A percentile compares a stretch with the other conserved stretches of the same genome.
Conservation (phyloP, 371 early-diverging fungal genomes). For the Rhizopus arrhizus region DNA sequence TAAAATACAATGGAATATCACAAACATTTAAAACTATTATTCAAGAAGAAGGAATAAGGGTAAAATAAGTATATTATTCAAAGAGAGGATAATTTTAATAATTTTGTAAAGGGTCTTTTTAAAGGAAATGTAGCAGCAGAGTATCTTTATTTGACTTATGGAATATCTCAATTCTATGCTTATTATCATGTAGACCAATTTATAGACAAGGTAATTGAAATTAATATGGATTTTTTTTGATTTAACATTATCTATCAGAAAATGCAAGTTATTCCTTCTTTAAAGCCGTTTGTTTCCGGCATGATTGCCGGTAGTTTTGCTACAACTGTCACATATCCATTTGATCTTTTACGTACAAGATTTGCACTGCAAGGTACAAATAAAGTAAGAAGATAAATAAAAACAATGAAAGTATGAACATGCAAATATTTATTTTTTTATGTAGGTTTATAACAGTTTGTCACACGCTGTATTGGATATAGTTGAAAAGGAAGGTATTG, state of each 20-base stretch:
- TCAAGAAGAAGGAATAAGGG: slow-evolving; percentile 67
- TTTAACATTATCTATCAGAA: slow-evolving; percentile 3
- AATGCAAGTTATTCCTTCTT: slow-evolving; percentile 33
- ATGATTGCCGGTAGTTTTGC: slow-evolving; percentile 79
- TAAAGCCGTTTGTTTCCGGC: slow-evolving; percentile 67
- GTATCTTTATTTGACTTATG: slow-evolving; percentile 87
- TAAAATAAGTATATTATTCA: slow-evolving; percentile 24
- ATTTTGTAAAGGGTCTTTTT: slow-evolving; percentile 72
- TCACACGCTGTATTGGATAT: slow-evolving; percentile 66
- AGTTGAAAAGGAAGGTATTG: slow-evolving; percentile 66
- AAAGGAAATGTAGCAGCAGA: slow-evolving; percentile 94
- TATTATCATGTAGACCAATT: slow-evolving; percentile 58
- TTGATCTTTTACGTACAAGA: slow-evolving; percentile 91
- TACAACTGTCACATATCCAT: slow-evolving; percentile 86
- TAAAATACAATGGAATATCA: slow-evolving; percentile 57
- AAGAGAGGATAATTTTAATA: not conserved
- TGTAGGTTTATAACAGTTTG: too few species aligned
- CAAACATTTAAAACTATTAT: slow-evolving; percentile 56
- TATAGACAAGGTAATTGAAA: slow-evolving; percentile 31
- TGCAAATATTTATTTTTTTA: too few species aligned
- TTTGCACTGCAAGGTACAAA: slow-evolving; percentile 81
- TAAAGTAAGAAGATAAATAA: slow-evolving; percentile 35
- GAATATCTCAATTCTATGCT: slow-evolving; percentile 83
- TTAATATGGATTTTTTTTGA: not conserved
- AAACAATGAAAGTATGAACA: not conserved